Base-by-base conservation (phyloP, 2,329 filamentous ascomycete species). In the Ceratocystis cacaofunesta region DNA sequence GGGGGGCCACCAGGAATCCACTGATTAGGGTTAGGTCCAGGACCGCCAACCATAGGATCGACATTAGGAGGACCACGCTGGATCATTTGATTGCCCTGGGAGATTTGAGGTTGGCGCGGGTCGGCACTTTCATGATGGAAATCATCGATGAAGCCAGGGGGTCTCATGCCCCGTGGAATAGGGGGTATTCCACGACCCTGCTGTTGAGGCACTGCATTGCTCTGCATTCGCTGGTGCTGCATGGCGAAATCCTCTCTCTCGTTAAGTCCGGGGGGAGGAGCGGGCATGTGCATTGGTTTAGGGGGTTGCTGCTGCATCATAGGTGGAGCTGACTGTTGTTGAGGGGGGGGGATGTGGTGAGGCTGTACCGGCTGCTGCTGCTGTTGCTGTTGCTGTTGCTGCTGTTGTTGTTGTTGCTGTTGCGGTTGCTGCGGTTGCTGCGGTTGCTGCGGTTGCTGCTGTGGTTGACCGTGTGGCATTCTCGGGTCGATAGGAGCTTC, bases 41-140 rank as follows among this genome's bases (percentile, higher is more conserved):
- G 61, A 36, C 65, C 36, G 22, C 62, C 75, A 25, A 32, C n/a
- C 63, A 86, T 80, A 70, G 82, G 80, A 58, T 85, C 83, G 50
- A 87, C 84, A 19, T 80, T 81, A 0, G 79, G 80, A 4, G 80
- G 82, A n/a, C 82, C 83, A 5, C 84, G 81, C 73, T 86, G 84
- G 25, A 87, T 73, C 64, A 87, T 86, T 71, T 86, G 84, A 3
- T 83, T 85, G 82, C 83, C 69, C 83, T 82, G 3, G 82, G 83
- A 81, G 66, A 78, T 78, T 30, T 76, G 76, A 17, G 25, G 28
- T 46, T 77, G 77, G 66, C 72, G 69, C 52, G 50, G 58, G 10
- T 83, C 80, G 28, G 73, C 74, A 32, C 83, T 79, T 15, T 74
- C 73, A 62, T 76, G 78, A 65, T 79, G 79, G 70, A 80, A 81